These are phyloP conservation scores for Athelia psychrophila DNA, from an alignment of 1,284 basidiomycete species.

Conservation along the genomic window DNA sequence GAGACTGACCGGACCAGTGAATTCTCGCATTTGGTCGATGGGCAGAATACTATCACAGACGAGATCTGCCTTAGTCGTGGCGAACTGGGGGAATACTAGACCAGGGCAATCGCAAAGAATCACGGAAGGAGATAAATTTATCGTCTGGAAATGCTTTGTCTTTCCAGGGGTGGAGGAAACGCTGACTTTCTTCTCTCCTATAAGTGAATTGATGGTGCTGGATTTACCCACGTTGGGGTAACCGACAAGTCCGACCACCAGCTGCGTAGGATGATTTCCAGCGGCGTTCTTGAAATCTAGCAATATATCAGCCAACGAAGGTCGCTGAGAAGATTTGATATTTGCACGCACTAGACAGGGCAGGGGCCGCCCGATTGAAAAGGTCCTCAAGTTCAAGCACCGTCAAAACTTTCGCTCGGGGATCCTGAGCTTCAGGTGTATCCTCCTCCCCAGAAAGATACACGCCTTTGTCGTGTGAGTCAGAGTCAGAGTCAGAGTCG, in stretches of 20 bases:
- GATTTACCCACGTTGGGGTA: constrained; percentile 99
- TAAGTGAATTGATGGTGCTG: constrained; percentile 93
- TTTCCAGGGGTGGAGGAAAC: constrained; percentile 98
- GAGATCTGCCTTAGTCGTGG: constrained; percentile 92
- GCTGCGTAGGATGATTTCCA: constrained; percentile 63
- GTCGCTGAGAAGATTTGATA: not conserved
- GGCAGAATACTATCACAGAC: constrained; percentile 97
- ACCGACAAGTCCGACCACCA: constrained; percentile 94
- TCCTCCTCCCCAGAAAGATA: constrained; percentile 54
- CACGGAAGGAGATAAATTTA: constrained; percentile 85
- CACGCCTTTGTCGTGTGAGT: constrained; percentile 33
- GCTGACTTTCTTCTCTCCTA: constrained; percentile 96
- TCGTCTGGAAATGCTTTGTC: constrained; percentile 99
- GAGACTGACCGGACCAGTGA: constrained; percentile 84
- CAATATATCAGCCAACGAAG: constrained; percentile 1
- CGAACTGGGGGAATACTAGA: constrained; percentile 97
- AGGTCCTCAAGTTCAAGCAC: constrained; percentile 90
- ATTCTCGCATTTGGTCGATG: constrained; percentile 97
- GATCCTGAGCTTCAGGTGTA: constrained; percentile 51
- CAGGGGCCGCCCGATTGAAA: constrained; percentile 78
- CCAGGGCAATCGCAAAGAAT: constrained; percentile 99
- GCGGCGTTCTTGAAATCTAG: constrained; percentile 65
- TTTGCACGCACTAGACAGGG: constrained; percentile 56
- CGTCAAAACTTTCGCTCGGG: constrained; percentile 78
- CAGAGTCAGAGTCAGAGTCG: constrained; percentile 23